Percentiles rank a stretch among this genome's conserved stretches.
Evolutionary conservation across 2,329 filamentous ascomycete genomes (phyloP).

Genomic region (Paecilomyces dactylethromorphus): DNA sequence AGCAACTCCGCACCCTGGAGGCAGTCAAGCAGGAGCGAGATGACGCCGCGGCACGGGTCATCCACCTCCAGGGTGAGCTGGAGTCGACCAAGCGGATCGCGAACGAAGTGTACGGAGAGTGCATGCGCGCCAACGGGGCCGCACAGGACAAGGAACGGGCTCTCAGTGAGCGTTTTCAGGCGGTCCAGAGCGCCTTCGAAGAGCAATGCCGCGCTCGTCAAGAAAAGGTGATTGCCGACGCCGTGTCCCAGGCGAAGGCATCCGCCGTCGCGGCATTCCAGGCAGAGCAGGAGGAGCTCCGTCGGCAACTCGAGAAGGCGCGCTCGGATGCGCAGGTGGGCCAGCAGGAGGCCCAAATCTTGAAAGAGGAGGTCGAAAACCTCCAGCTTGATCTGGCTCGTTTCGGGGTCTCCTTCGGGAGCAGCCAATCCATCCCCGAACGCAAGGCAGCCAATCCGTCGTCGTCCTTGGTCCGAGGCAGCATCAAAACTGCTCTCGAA

Average conservation of each 20-base stretch:
- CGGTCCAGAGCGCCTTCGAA: neutral
- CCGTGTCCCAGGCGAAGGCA: neutral
- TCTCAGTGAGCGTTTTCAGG: neutral
- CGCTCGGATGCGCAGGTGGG: neutral
- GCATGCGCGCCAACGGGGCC: neutral
- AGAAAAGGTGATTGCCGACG: neutral
- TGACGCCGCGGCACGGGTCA: neutral
- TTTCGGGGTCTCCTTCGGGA: constrained; percentile 1
- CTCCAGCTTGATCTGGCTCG: constrained; percentile 10
- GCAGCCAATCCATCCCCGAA: constrained; percentile 9
- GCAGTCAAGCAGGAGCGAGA: neutral
- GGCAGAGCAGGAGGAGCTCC: constrained; percentile 1
- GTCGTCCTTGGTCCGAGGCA: constrained; percentile 3
- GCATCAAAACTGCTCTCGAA: neutral
- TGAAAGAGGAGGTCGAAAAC: neutral
- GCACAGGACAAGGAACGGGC: neutral
- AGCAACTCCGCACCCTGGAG: neutral
- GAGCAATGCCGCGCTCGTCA: neutral
- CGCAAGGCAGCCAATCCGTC: constrained; percentile 6
- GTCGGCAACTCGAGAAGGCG: constrained; percentile 2
- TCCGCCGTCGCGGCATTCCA: neutral
- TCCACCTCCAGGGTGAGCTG: neutral
- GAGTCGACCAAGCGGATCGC: neutral
- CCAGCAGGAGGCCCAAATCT: neutral
- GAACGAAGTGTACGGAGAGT: neutral